phyloP scores from a whole-genome alignment of 2,329 filamentous ascomycete genomes.

The Cytospora leucostoma region DNA sequence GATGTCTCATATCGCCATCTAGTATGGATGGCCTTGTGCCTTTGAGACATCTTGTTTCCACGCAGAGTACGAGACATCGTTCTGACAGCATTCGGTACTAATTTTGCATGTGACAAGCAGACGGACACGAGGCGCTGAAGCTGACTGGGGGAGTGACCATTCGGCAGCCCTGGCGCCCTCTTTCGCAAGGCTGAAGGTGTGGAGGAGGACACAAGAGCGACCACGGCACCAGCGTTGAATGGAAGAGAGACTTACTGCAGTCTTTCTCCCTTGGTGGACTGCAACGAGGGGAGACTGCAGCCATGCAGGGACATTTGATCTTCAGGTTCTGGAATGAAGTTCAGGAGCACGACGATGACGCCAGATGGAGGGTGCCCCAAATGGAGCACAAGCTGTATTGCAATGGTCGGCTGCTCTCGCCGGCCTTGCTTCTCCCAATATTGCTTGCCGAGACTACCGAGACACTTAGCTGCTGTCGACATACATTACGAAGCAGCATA shows the following conservation, averaged over 20 bases:
- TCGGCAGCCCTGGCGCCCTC: background rate
- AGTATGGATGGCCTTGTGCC: background rate
- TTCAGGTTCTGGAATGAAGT: background rate
- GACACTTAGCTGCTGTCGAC: background rate
- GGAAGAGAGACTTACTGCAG: background rate
- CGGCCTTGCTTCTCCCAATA: background rate
- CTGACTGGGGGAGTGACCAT: conserved; percentile 7
- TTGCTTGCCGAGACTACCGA: background rate
- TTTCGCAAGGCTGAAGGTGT: conserved; percentile 3
- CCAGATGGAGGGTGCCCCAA: background rate
- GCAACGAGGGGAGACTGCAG: background rate
- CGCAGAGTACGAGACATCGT: conserved; percentile 1
- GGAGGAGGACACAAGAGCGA: background rate
- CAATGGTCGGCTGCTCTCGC: background rate
- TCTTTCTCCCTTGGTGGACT: conserved; percentile 1
- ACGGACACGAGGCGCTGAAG: conserved; percentile 4
- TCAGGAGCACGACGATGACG: background rate
- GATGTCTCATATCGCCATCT: conserved; percentile 3
- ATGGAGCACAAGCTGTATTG: background rate
- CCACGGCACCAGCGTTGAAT: background rate
- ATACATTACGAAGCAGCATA: background rate
- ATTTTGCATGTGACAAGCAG: background rate
- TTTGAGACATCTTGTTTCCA: background rate
- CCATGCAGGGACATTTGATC: conserved; percentile 7
- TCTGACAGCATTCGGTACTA: conserved; percentile 1